Evolutionary conservation across 2,329 filamentous ascomycete species (phyloP).

Genomic region (Ascochyta pisi): DNA sequence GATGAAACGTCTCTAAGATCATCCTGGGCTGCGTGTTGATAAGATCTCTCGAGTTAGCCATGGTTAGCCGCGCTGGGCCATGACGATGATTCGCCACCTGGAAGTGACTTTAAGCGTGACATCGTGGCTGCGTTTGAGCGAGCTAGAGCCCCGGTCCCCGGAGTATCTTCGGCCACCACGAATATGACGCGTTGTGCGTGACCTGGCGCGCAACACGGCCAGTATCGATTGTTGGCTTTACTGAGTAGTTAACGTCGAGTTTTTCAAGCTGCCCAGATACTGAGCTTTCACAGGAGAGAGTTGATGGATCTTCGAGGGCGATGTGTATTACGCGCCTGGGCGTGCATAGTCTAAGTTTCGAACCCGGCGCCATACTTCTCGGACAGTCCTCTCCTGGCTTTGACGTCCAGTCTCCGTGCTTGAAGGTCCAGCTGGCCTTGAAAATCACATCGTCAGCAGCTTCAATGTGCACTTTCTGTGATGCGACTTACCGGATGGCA

Average conservation of each 20-base stretch:
- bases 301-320: conserved; percentile 41
- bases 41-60: conserved; percentile 16
- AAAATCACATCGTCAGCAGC: conserved; percentile 2
- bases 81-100: conserved; percentile 19
- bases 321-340: conserved; percentile 60
- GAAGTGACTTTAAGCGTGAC: conserved; percentile 17
- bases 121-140: conserved; percentile 5
- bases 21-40: conserved; percentile 10
- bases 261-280: background rate
- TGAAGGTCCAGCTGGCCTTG: conserved; percentile 69
- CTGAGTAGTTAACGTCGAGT: background rate
- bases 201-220: background rate
- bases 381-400: conserved; percentile 72
- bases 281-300: too few relatives aligned
- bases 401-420: conserved; percentile 68
- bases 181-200: background rate
- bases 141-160: conserved; percentile 3
- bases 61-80: conserved; percentile 16
- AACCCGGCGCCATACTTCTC: conserved; percentile 76
- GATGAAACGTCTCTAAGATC: conserved; percentile 12
- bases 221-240: background rate
- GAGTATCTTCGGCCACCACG: conserved; percentile 1
- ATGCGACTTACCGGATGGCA: conserved; percentile 64
- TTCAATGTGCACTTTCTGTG: background rate
- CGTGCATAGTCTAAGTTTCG: conserved; percentile 70